Conservation (phyloP, 1,139 yeast genomes). For the Scheffersomyces cryptocercus region DNA sequence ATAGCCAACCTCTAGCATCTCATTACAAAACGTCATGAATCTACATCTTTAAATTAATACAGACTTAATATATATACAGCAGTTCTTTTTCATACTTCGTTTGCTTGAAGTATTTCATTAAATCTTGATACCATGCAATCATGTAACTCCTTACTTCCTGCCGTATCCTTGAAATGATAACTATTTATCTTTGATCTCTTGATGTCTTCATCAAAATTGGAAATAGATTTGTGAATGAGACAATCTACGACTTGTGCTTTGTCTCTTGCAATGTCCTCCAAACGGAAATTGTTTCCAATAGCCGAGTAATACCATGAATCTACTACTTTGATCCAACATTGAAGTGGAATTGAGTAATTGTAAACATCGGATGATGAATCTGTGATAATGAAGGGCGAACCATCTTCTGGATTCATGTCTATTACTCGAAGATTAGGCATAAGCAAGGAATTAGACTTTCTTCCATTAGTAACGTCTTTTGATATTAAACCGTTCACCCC, state of each 20-base stretch:
- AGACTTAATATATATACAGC: too few species aligned
- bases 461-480: not conserved
- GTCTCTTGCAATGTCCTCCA: not conserved
- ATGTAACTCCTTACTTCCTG: slow-evolving; percentile 18
- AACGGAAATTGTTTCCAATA: slow-evolving; percentile 6
- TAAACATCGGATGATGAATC: slow-evolving; percentile 39
- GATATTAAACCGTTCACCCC: slow-evolving; percentile 2
- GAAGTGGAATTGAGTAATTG: slow-evolving; percentile 38
- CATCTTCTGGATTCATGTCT: slow-evolving; percentile 35
- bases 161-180: slow-evolving; percentile 20
- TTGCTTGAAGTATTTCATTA: slow-evolving; percentile 12
- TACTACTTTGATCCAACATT: slow-evolving; percentile 47
- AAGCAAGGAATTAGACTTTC: slow-evolving; percentile 13
- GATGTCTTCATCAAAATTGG: slow-evolving; percentile 22
- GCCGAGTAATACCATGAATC: slow-evolving; percentile 50
- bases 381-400: slow-evolving; percentile 44
- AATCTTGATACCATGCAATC: slow-evolving; percentile 24
- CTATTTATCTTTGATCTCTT: slow-evolving; percentile 19
- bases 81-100: too few species aligned
- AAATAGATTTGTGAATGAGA: slow-evolving; percentile 12
- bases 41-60: too few species aligned
- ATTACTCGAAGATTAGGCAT: slow-evolving; percentile 31
- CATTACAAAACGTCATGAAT: too few species aligned
- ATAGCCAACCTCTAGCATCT: too few species aligned
- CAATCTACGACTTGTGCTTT: slow-evolving; percentile 5